Conservation (phyloP, 441 rosid genomes). For the Mallotus japonicus region DNA sequence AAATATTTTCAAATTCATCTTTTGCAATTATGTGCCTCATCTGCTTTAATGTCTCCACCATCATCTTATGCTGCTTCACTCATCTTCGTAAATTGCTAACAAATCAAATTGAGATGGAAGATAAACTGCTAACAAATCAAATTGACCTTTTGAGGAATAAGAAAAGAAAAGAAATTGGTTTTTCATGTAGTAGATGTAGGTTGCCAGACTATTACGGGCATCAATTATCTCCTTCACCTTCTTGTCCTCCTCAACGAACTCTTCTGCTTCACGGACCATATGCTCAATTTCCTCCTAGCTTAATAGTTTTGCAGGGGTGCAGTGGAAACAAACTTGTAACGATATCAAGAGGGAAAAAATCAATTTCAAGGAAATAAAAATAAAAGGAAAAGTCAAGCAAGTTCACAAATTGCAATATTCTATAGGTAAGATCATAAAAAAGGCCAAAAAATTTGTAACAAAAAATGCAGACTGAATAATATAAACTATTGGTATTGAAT, state of each 20-base stretch:
- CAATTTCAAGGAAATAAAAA: not conserved
- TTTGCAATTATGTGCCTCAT: slow-evolving; percentile 60
- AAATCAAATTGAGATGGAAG: too few relatives aligned
- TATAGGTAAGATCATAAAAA: not conserved
- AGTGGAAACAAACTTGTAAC: not conserved
- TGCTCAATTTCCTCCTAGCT: slow-evolving; percentile 96
- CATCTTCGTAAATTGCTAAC: too few relatives aligned
- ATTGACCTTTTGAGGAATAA: too few relatives aligned
- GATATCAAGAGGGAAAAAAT: not conserved
- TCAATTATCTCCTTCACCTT: slow-evolving; percentile 90
- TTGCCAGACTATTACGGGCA: slow-evolving; percentile 82
- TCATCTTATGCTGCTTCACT: too few relatives aligned
- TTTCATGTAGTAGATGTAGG: slow-evolving; percentile 91
- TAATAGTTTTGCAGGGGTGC: not conserved
- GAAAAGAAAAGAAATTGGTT: slow-evolving; percentile 62
- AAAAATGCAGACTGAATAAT: not conserved
- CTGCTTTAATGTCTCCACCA: slow-evolving; percentile 11
- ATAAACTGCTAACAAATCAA: too few relatives aligned
- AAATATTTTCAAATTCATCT: slow-evolving; percentile 59
- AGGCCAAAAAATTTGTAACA: not conserved
- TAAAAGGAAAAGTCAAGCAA: not conserved
- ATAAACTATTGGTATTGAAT: not conserved
- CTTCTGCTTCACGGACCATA: slow-evolving; percentile 93
- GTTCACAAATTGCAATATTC: not conserved
- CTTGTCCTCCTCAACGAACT: slow-evolving; percentile 95